Evolutionary conservation across 2,329 filamentous ascomycete genomes (phyloP).

Genomic region (Sarocladiaceae sp.): DNA sequence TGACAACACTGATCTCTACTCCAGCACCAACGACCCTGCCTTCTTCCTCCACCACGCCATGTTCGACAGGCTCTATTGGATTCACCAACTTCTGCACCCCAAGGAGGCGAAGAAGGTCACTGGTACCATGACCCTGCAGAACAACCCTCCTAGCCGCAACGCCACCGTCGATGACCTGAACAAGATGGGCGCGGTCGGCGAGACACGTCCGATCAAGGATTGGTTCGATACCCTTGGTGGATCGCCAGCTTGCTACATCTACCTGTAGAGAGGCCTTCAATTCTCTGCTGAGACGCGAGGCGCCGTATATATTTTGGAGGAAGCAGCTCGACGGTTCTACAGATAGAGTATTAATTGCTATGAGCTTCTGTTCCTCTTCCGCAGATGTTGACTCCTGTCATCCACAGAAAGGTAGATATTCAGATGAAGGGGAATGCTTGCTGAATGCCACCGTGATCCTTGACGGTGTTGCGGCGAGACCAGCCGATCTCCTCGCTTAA

Average conservation of each 20-base stretch:
- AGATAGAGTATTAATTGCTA: too few relatives aligned
- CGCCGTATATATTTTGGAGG: too few relatives aligned
- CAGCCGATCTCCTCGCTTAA: too few relatives aligned
- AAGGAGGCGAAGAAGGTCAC: slow-evolving; percentile 14
- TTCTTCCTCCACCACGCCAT: slow-evolving; percentile 21
- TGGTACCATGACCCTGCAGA: slow-evolving; percentile 16
- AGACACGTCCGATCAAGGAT: slow-evolving; percentile 15
- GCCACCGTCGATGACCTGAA: slow-evolving; percentile 12
- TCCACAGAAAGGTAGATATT: too few relatives aligned
- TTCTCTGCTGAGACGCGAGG: too few relatives aligned
- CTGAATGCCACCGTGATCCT: too few relatives aligned
- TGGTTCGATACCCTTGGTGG: slow-evolving; percentile 17
- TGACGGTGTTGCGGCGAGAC: too few relatives aligned
- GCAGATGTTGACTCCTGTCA: too few relatives aligned
- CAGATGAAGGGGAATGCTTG: too few relatives aligned
- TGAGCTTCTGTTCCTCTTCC: too few relatives aligned
- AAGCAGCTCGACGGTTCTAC: too few relatives aligned
- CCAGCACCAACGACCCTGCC: slow-evolving; percentile 21
- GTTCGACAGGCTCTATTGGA: slow-evolving; percentile 20
- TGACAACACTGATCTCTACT: slow-evolving; percentile 23
- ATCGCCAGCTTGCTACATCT: slow-evolving; percentile 20
- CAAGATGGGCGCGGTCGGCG: slow-evolving; percentile 13
- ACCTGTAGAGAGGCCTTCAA: slow-evolving; percentile 10
- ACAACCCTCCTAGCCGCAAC: slow-evolving; percentile 17
- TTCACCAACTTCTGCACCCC: slow-evolving; percentile 17